Base-by-base conservation (phyloP, 306 rosid genomes). In the Prunus padus region DNA sequence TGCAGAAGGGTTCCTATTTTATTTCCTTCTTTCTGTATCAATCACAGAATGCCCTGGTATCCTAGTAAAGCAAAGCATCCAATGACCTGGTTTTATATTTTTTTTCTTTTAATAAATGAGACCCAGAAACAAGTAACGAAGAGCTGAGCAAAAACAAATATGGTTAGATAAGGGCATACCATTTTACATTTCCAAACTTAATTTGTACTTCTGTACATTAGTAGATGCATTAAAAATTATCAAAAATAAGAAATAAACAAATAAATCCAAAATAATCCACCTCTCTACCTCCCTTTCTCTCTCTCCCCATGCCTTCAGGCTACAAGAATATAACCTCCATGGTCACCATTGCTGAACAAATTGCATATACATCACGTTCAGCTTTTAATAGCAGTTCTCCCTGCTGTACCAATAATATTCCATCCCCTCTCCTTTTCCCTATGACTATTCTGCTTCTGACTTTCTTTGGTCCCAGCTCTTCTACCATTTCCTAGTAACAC, bases 391-490 rank as follows among this genome's bases (percentile, higher is more conserved):
- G 50, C 80, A 28, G 74, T 46, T 81, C 85, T 89, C 46, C 78
- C 87, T 1, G 74, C 45, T 10, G 85, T 82, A 51, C 94, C 89
- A 51, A 82, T 60, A 13, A 60, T 50, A 63, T 89, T 90, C 97
- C 98, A 92, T 19, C 93, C 99, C 65, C 98, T 90, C 81, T 96
- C 98, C 96, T 90, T 95, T 51, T 89, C 99, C 87, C 85, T 95
- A 3, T 82, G 90, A 65, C 42, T 79, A 14, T 13, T 60, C 68
- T 79, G 90, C 84, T 86, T 88, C 82, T 86, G 96, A 23, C 69
- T 65, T 31, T 87, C 97, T 82, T 89, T 92, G 40, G 74, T 67
- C 47, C 80, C 92, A 49, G 79, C 80, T 79, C 91, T 82, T 82
- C 88, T 88, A 67, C 74, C 90, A 81, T 69, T 86, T 78, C 89